phyloP scores from a whole-genome alignment of 139 green algal genomes.

The Pleodorina starrii region DNA sequence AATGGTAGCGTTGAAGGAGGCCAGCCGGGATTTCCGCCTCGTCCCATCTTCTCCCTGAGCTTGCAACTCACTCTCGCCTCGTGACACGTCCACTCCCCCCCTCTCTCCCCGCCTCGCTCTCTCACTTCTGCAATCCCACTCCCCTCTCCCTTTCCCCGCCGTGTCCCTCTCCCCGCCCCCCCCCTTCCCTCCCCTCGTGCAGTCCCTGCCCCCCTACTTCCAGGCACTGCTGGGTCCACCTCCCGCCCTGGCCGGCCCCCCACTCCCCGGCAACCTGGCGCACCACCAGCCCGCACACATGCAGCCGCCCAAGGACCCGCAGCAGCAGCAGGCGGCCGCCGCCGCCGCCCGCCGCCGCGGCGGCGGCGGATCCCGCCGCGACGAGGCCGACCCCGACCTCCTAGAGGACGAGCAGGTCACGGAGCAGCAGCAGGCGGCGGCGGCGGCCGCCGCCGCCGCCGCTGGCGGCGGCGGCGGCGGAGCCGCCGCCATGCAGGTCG shows the following conservation, averaged over 20 bases:
- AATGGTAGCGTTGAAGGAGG: no score
- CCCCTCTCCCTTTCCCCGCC: neutral
- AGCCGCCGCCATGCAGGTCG: neutral
- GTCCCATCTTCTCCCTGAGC: no score
- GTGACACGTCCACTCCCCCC: no score
- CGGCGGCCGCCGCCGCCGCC: no score
- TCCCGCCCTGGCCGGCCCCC: slow-evolving; percentile 59
- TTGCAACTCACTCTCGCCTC: no score
- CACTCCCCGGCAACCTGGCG: slow-evolving; percentile 28
- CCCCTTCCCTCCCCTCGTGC: neutral
- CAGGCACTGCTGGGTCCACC: slow-evolving; percentile 71
- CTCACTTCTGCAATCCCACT: neutral
- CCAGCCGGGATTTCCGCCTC: no score
- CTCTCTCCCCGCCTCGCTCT: no score
- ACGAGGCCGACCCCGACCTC: slow-evolving; percentile 19
- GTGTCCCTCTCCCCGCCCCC: neutral
- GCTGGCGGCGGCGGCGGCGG: slow-evolving; percentile 2
- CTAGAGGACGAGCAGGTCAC: slow-evolving; percentile 1
- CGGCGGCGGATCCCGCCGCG: neutral
- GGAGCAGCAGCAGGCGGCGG: neutral
- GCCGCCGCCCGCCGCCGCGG: neutral
- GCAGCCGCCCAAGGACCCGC: neutral
- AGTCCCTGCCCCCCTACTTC: slow-evolving; percentile 72
- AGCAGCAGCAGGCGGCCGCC: slow-evolving; percentile 32
- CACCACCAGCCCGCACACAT: slow-evolving; percentile 1